A percentile compares a stretch with the other conserved stretches of the same genome.
These are phyloP conservation scores for Globisporangium barbulae DNA, from an alignment of 352 stramenopile species.

Conservation along the genomic window DNA sequence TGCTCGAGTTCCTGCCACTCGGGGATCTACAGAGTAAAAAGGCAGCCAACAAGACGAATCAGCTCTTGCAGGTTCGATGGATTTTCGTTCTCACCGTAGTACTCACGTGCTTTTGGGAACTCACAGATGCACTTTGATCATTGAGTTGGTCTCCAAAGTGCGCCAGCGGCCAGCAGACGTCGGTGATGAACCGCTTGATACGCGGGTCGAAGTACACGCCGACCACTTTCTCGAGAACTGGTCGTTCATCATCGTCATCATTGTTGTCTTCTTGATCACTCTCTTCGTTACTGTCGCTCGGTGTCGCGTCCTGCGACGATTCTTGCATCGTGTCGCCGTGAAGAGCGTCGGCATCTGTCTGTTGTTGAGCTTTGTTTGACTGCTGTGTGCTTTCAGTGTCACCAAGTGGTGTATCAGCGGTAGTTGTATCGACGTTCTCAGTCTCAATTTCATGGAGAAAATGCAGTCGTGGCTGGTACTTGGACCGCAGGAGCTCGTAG, in stretches of 20 bases:
- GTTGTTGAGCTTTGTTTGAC: neutral
- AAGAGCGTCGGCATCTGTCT: neutral
- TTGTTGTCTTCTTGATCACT: neutral
- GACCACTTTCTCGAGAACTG: conserved; percentile 17
- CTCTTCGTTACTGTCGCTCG: neutral
- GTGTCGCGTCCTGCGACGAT: neutral
- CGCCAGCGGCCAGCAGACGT: conserved; percentile 46
- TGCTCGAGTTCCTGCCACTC: conserved; percentile 37
- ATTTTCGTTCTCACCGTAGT: no score
- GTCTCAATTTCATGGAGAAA: conserved; percentile 10
- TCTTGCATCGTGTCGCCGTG: neutral
- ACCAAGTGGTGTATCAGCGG: neutral
- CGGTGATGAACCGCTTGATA: conserved; percentile 35
- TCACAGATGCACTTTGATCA: neutral
- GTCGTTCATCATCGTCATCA: neutral
- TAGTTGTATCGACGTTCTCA: neutral
- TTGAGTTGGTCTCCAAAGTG: conserved; percentile 26
- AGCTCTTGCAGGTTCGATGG: neutral
- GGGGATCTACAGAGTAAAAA: conserved; percentile 15
- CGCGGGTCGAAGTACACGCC: conserved; percentile 38
- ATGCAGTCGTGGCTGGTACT: conserved; percentile 11
- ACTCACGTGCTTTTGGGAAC: conserved; percentile 2
- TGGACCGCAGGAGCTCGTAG: conserved; percentile 9
- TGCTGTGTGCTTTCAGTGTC: neutral
- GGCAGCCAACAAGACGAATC: neutral